Evolutionary conservation across 805 yeast species (phyloP).

Genomic region (Ogataea dorogensis): DNA sequence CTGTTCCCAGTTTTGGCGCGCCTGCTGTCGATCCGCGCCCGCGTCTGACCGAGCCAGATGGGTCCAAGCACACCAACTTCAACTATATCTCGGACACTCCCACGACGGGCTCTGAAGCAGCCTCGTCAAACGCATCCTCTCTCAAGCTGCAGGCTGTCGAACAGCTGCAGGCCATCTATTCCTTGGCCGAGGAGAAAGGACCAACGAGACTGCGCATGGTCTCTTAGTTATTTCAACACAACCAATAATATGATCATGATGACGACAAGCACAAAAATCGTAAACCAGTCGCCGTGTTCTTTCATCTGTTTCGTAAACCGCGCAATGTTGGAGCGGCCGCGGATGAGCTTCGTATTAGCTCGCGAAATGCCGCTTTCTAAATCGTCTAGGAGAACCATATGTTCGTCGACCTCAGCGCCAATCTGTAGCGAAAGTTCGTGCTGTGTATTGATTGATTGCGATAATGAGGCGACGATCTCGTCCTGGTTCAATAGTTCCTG

Average conservation of each 20-base stretch:
- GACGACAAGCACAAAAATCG: constrained; percentile 43
- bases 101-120: constrained; percentile 19
- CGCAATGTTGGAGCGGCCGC: constrained; percentile 41
- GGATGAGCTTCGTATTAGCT: constrained; percentile 39
- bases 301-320: constrained; percentile 41
- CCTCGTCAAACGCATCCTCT: constrained; percentile 16
- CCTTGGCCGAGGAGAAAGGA: constrained; percentile 10
- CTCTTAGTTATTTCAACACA: constrained; percentile 32
- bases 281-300: constrained; percentile 50
- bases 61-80: constrained; percentile 14
- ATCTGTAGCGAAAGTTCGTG: constrained; percentile 46
- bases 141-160: constrained; percentile 13
- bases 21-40: constrained; percentile 1
- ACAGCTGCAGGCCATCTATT: constrained; percentile 9
- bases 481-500: constrained; percentile 50
- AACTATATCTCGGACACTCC: constrained; percentile 24
- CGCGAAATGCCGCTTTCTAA: constrained; percentile 46
- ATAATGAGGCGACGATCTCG: constrained; percentile 37
- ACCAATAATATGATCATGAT: constrained; percentile 44
- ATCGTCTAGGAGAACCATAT: constrained; percentile 48
- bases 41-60: constrained; percentile 10
- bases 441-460: constrained; percentile 44
- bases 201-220: constrained; percentile 10
- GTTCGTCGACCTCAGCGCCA: constrained; percentile 46
- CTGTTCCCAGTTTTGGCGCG: constrained; percentile 6